A percentile compares a stretch with the other conserved stretches of the same genome.
These are phyloP conservation scores for Aspergillus uvarum DNA, from an alignment of 2,329 filamentous ascomycete genomes.

Conservation along the genomic window DNA sequence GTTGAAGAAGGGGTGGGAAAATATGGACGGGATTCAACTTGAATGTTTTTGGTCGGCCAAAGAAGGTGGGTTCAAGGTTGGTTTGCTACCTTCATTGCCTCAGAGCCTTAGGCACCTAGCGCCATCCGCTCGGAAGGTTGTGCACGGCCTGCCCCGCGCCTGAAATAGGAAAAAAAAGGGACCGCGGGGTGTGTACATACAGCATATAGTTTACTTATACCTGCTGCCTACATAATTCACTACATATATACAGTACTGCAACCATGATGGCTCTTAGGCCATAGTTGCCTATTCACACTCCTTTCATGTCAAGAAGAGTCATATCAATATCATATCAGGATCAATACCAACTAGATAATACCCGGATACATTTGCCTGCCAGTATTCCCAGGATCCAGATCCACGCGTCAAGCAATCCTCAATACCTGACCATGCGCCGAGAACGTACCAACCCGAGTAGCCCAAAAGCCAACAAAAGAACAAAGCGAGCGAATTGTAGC, in stretches of 20 bases:
- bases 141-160: neutral
- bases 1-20: constrained; percentile 20
- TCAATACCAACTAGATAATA: constrained; percentile 4
- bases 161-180: neutral
- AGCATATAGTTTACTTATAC: neutral
- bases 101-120: constrained; percentile 22
- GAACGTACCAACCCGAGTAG: constrained; percentile 13
- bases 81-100: constrained; percentile 14
- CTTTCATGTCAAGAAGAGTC: neutral
- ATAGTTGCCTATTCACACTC: neutral
- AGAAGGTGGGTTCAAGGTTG: constrained; percentile 18
- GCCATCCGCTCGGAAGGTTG: constrained; percentile 16
- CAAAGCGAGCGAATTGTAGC: neutral
- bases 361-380: constrained; percentile 16
- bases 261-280: too few species aligned
- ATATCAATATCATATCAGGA: neutral
- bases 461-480: constrained; percentile 11
- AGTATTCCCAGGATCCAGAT: constrained; percentile 4
- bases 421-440: constrained; percentile 6
- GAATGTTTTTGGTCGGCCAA: constrained; percentile 19
- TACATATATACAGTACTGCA: neutral
- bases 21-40: constrained; percentile 18
- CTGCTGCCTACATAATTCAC: neutral
- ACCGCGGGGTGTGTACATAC: neutral
- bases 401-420: constrained; percentile 7